Percentiles rank a stretch among this genome's conserved stretches.
Evolutionary conservation across 1,284 basidiomycete species (phyloP).

Genomic region (Boletus mariae): DNA sequence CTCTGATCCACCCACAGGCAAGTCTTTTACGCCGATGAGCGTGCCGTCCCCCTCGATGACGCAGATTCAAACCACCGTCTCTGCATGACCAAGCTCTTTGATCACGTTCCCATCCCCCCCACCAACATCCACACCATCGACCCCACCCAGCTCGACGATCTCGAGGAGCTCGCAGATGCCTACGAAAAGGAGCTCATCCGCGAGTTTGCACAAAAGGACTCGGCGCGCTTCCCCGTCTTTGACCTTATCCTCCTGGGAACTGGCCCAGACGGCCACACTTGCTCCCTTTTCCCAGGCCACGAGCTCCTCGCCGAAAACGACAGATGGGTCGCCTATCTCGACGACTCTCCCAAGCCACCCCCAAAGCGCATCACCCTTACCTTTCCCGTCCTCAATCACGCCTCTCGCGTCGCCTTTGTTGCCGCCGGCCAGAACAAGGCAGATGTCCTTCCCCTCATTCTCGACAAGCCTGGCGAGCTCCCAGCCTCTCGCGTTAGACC

Average conservation of each 20-base stretch:
- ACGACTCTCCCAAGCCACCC: constrained; percentile 95
- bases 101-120: constrained; percentile 77
- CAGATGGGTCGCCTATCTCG: constrained; percentile 92
- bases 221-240: constrained; percentile 91
- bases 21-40: constrained; percentile 97
- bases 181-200: constrained; percentile 92
- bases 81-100: constrained; percentile 76
- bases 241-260: constrained; percentile 93
- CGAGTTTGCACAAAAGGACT: constrained; percentile 87
- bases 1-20: constrained; percentile 59
- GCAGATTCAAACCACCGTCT: constrained; percentile 89
- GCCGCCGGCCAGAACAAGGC: constrained; percentile 82
- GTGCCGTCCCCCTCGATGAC: constrained; percentile 90
- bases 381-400: constrained; percentile 91
- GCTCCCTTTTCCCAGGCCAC: constrained; percentile 93
- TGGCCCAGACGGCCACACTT: constrained; percentile 96
- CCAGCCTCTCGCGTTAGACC: constrained; percentile 85
- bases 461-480: constrained; percentile 81
- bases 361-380: constrained; percentile 87
- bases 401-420: constrained; percentile 84
- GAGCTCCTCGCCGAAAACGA: constrained; percentile 80
- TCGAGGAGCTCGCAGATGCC: constrained; percentile 86
- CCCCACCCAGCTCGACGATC: constrained; percentile 58
- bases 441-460: constrained; percentile 67
- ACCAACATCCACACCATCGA: constrained; percentile 88